phyloP scores from a whole-genome alignment of 495 filamentous ascomycete species.

The Penicillium crystallinum region DNA sequence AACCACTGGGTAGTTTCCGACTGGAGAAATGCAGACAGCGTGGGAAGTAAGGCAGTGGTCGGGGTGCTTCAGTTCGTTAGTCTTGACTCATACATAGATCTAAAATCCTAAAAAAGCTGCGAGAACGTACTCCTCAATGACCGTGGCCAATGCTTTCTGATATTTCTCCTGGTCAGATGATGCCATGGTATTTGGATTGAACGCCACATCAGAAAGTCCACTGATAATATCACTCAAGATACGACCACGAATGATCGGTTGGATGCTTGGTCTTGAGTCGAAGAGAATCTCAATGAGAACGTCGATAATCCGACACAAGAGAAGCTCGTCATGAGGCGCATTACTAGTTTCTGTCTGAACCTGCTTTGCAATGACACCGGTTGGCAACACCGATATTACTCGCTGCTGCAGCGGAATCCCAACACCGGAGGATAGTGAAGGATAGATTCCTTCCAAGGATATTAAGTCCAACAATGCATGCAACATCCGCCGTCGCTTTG shows the following conservation, averaged over 20 bases:
- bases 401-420: slow-evolving; percentile 51
- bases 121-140: slow-evolving; percentile 42
- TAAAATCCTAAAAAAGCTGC: not conserved
- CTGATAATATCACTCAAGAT: slow-evolving; percentile 44
- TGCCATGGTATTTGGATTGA: slow-evolving; percentile 29
- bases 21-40: slow-evolving; percentile 43
- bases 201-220: slow-evolving; percentile 35
- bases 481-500: slow-evolving; percentile 42
- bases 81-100: not conserved
- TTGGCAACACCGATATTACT: slow-evolving; percentile 46
- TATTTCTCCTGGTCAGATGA: slow-evolving; percentile 18
- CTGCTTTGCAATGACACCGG: slow-evolving; percentile 42
- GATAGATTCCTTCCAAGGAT: slow-evolving; percentile 53
- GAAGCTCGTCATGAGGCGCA: slow-evolving; percentile 24
- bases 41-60: slow-evolving; percentile 39
- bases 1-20: slow-evolving; percentile 45
- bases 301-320: slow-evolving; percentile 28
- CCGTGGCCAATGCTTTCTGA: slow-evolving; percentile 23
- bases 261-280: slow-evolving; percentile 34
- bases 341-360: slow-evolving; percentile 9
- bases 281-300: slow-evolving; percentile 27
- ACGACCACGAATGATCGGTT: slow-evolving; percentile 37
- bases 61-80: slow-evolving; percentile 33
- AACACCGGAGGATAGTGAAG: slow-evolving; percentile 48
- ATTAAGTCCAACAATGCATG: slow-evolving; percentile 50